phyloP scores from a whole-genome alignment of 2,329 filamentous ascomycete species.

The Apiospora rasikravindrae region DNA sequence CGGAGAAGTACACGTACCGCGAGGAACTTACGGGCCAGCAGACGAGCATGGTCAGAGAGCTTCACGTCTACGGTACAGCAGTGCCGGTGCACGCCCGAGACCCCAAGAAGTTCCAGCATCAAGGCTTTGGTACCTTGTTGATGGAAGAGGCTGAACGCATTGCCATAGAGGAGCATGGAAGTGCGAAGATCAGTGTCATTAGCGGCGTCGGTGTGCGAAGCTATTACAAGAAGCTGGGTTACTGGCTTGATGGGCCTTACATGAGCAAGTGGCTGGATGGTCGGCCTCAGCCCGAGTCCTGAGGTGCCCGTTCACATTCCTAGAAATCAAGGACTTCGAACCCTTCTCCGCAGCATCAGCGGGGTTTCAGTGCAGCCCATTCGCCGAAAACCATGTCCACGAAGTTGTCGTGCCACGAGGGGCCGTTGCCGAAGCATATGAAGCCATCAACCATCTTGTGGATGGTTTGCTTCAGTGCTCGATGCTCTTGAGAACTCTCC shows the following conservation, averaged over 20 bases:
- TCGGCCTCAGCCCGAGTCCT: conserved; percentile 33
- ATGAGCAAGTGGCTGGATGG: conserved; percentile 71
- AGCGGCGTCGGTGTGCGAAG: conserved; percentile 96
- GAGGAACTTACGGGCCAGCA: conserved; percentile 85
- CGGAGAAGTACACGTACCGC: conserved; percentile 88
- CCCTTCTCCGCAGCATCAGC: no score
- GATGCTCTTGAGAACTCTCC: conserved; percentile 11
- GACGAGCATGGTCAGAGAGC: conserved; percentile 88
- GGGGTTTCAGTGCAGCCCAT: neutral
- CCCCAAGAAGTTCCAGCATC: conserved; percentile 96
- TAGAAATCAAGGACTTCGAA: neutral
- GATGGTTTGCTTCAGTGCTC: conserved; percentile 23
- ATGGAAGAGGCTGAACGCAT: conserved; percentile 99
- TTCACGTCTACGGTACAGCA: conserved; percentile 96
- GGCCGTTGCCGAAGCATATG: conserved; percentile 36
- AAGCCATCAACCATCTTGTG: conserved; percentile 30
- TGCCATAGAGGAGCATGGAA: conserved; percentile 91
- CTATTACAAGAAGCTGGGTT: conserved; percentile 93
- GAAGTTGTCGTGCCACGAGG: conserved; percentile 30
- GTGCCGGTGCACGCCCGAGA: conserved; percentile 97
- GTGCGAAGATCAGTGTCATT: conserved; percentile 93
- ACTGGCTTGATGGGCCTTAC: conserved; percentile 91
- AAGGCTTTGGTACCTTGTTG: conserved; percentile 91
- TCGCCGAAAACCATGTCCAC: conserved; percentile 18
- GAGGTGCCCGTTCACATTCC: neutral